Evolutionary conservation across 202 grass and related monocot genomes (phyloP).

Genomic region (Hordeum pubiflorum): DNA sequence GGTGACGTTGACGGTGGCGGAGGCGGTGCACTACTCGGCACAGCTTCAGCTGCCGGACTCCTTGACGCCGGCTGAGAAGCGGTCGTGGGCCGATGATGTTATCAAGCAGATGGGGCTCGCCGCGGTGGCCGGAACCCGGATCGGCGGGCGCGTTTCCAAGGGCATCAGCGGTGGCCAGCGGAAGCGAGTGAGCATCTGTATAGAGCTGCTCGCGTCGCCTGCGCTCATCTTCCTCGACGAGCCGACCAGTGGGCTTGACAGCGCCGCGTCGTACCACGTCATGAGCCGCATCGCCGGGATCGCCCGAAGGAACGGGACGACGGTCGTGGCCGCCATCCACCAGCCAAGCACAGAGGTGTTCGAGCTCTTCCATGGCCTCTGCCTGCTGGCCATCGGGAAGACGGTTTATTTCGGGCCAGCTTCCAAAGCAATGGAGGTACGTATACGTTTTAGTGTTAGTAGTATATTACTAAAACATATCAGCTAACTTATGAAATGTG

Average conservation of each 20-base stretch:
- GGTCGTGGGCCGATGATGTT: conserved; percentile 23
- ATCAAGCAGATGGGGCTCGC: conserved; percentile 38
- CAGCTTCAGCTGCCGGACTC: conserved; percentile 48
- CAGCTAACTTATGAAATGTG: too few species aligned
- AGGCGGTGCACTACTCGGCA: conserved; percentile 42
- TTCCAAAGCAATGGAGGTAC: conserved; percentile 30
- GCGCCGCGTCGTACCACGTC: conserved; percentile 54
- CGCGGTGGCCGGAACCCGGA: conserved; percentile 4
- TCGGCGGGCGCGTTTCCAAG: conserved; percentile 34
- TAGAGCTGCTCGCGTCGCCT: conserved; percentile 37
- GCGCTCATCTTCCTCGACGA: conserved; percentile 42
- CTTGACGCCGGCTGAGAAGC: conserved; percentile 26
- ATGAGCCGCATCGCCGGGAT: conserved; percentile 37
- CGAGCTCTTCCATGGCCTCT: conserved; percentile 44
- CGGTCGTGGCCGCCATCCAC: conserved; percentile 44
- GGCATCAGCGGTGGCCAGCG: conserved; percentile 47
- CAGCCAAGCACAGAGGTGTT: conserved; percentile 59
- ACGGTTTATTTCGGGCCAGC: conserved; percentile 54
- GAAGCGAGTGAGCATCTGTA: conserved; percentile 42
- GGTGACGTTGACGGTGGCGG: conserved; percentile 38
- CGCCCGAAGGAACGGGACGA: conserved; percentile 31
- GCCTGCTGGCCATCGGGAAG: conserved; percentile 38
- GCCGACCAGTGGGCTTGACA: conserved; percentile 56
- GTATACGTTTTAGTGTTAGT: not conserved
- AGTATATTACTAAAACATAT: too few species aligned